Base-by-base conservation (phyloP, 805 yeast genomes). In the Sungouiella thailandica region DNA sequence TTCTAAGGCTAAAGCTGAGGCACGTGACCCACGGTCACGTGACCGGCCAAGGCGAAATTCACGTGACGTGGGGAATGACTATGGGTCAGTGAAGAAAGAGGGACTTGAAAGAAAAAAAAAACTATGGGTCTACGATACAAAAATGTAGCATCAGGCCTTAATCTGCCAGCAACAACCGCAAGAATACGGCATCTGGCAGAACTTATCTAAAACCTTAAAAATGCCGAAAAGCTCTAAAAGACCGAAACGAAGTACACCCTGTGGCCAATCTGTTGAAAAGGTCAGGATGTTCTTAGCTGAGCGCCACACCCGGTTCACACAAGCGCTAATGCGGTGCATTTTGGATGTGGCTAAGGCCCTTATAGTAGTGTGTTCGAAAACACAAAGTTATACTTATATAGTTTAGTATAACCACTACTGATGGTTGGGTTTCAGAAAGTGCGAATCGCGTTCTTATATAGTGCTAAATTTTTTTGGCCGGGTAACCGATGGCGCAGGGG, bases 391-490 rank as follows among this genome's bases (percentile, higher is more conserved):
- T 77, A 78, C 70, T 74, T 67, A 60, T 35, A 31, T 59, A 64
- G 77, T 72, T 75, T 78, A 78, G 84, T 76, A 78, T 77, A 78
- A 77, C 84, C 84, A 76, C 85, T 78, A 78, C 85, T 76, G 82
- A 78, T 78, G 84, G 68, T 72, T 43, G 37, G 33, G 17, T 24
- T 18, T 20, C n/a, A 13, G 37, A 42, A 32, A 17, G 11, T 13
- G 47, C 46, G 17, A 34, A n/a, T n/a, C n/a, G n/a, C n/a, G n/a
- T n/a, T n/a, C n/a, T n/a, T n/a, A n/a, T n/a, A n/a, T n/a, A n/a
- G n/a, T n/a, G n/a, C n/a, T n/a, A n/a, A n/a, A n/a, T n/a, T n/a
- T n/a, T n/a, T n/a, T n/a, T n/a, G n/a, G n/a, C n/a, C n/a, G n/a
- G n/a, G n/a, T n/a, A n/a, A n/a, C n/a, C n/a, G n/a, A n/a, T n/a